These are phyloP conservation scores for Ascochyta fabae DNA, from an alignment of 2,329 filamentous ascomycete genomes.

Conservation along the genomic window DNA sequence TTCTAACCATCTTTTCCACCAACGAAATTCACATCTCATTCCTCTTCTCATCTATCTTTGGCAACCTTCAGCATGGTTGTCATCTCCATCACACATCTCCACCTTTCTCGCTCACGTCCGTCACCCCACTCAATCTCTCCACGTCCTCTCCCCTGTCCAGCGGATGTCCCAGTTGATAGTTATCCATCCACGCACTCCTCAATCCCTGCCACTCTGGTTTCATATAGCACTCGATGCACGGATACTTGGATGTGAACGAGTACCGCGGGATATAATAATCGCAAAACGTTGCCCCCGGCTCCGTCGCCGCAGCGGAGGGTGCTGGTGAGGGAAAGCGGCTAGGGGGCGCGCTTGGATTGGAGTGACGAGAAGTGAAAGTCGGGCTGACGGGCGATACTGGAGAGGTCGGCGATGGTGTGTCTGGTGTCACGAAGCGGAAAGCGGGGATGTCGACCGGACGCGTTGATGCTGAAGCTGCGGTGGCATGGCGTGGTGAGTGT, in stretches of 20 bases:
- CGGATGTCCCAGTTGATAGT: slow-evolving; percentile 29
- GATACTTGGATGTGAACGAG: slow-evolving; percentile 21
- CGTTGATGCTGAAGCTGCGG: neutral
- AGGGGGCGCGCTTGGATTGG: slow-evolving; percentile 3
- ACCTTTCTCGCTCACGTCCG: slow-evolving; percentile 14
- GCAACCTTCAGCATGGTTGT: too few relatives aligned
- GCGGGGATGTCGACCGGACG: neutral
- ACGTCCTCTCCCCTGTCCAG: slow-evolving; percentile 22
- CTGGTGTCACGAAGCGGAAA: slow-evolving; percentile 13
- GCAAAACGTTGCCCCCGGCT: slow-evolving; percentile 26
- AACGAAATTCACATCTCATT: neutral
- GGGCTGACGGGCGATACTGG: slow-evolving; percentile 9
- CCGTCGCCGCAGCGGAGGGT: neutral
- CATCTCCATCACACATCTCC: neutral
- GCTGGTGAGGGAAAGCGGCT: neutral
- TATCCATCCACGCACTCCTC: slow-evolving; percentile 23
- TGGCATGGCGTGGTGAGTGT: neutral
- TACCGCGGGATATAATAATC: slow-evolving; percentile 28
- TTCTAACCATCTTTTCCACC: neutral
- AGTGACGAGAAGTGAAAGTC: neutral
- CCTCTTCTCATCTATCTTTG: neutral
- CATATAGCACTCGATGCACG: slow-evolving; percentile 38
- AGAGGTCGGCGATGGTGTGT: slow-evolving; percentile 1
- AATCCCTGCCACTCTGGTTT: slow-evolving; percentile 21
- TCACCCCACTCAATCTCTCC: slow-evolving; percentile 29